Percentiles rank a stretch among this genome's conserved stretches.
These are phyloP conservation scores for Globisporangium megalacanthum DNA, from an alignment of 352 stramenopile species.

Conservation along the genomic window DNA sequence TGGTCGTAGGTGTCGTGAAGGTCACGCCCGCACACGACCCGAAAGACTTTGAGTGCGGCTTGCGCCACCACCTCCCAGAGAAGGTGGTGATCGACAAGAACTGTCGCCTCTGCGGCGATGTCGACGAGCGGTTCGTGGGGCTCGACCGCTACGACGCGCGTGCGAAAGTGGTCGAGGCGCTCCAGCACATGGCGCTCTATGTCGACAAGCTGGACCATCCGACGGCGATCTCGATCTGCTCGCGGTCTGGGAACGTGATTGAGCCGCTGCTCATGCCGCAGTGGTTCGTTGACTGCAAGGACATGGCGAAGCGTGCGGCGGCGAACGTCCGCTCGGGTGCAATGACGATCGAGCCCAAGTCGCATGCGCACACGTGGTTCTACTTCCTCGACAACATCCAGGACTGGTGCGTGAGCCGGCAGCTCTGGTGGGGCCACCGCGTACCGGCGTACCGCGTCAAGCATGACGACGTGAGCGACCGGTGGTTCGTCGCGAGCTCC, in stretches of 20 bases:
- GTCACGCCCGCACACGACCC: conserved; percentile 99
- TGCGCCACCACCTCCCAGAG: conserved; percentile 89
- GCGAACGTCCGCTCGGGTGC: conserved; percentile 93
- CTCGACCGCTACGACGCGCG: conserved; percentile 95
- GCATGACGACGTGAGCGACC: conserved; percentile 26
- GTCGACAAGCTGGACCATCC: conserved; percentile 91
- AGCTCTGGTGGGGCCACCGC: conserved; percentile 99
- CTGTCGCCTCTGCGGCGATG: conserved; percentile 58
- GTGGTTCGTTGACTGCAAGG: conserved; percentile 94
- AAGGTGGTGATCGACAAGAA: conserved; percentile 69
- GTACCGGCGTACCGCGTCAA: conserved; percentile 96
- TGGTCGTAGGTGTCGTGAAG: conserved; percentile 69
- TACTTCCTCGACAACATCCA: conserved; percentile 99
- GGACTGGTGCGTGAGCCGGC: conserved; percentile 98
- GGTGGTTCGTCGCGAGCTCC: conserved; percentile 95
- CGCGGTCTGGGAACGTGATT: conserved; percentile 97
- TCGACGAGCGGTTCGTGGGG: conserved; percentile 86
- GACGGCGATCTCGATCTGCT: conserved; percentile 94
- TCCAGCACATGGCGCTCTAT: conserved; percentile 84
- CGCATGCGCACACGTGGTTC: conserved; percentile 94
- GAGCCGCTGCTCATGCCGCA: conserved; percentile 99
- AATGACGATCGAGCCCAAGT: conserved; percentile 93
- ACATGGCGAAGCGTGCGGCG: conserved; percentile 92
- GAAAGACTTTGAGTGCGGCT: conserved; percentile 99
- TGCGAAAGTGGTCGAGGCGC: conserved; percentile 86